phyloP scores from a whole-genome alignment of 768 basidiomycete species.

The Pleurotus eryngii region DNA sequence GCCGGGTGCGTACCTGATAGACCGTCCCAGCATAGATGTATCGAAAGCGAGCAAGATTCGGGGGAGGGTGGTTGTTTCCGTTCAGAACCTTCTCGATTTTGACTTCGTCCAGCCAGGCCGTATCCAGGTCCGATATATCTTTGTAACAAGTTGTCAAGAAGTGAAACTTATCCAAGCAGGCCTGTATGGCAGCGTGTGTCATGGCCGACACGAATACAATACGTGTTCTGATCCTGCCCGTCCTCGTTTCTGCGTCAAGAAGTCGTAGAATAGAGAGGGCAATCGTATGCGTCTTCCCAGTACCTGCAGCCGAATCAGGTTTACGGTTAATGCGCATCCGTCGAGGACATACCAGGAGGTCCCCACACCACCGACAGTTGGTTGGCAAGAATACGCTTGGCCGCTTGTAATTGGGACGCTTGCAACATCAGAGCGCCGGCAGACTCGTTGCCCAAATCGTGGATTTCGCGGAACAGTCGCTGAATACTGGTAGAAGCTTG shows the following conservation, averaged over 20 bases:
- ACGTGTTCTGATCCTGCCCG: conserved; percentile 25
- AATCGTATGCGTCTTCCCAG: conserved; percentile 52
- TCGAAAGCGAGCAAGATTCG: conserved; percentile 21
- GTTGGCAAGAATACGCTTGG: conserved; percentile 39
- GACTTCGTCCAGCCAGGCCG: conserved; percentile 41
- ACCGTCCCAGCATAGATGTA: conserved; percentile 46
- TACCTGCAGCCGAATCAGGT: conserved; percentile 27
- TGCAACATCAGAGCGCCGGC: conserved; percentile 41
- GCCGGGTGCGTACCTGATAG: conserved; percentile 34
- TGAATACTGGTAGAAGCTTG: conserved; percentile 37
- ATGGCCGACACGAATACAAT: conserved; percentile 48
- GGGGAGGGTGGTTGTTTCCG: conserved; percentile 37
- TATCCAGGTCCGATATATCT: conserved; percentile 31
- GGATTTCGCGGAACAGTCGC: conserved; percentile 35
- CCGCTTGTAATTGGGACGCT: conserved; percentile 43
- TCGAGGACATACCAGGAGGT: conserved; percentile 36
- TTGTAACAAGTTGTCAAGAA: conserved; percentile 34
- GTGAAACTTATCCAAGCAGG: conserved; percentile 39
- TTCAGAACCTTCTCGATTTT: conserved; percentile 36
- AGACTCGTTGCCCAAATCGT: conserved; percentile 26
- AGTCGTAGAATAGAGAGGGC: conserved; percentile 44
- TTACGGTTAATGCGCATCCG: neutral
- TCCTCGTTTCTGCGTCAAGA: conserved; percentile 36
- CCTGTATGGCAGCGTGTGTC: conserved; percentile 53
- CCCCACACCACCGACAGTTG: conserved; percentile 49